A percentile compares a stretch with the other conserved stretches of the same genome.
phyloP scores from a whole-genome alignment of 352 stramenopile genomes.

The Thalassiosira hispida region DNA sequence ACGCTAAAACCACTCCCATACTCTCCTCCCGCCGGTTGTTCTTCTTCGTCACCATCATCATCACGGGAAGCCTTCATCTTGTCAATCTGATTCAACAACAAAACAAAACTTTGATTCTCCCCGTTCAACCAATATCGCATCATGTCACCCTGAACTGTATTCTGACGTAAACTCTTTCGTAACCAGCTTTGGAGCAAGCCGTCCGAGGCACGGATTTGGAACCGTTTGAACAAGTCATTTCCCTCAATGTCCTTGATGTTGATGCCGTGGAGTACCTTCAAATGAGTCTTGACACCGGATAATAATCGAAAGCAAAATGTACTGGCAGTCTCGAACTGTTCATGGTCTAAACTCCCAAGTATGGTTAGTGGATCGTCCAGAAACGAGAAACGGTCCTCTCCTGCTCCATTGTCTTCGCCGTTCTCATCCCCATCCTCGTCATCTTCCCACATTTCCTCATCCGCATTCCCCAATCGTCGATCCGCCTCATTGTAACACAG shows the following conservation, averaged over 20 bases:
- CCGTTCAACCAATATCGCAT: conserved; percentile 68
- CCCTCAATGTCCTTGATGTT: conserved; percentile 63
- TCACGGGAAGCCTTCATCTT: too few species aligned
- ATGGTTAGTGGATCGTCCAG: conserved; percentile 76
- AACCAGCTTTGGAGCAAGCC: conserved; percentile 75
- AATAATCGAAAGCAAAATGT: conserved; percentile 73
- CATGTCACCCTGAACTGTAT: conserved; percentile 67
- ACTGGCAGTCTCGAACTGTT: conserved; percentile 65
- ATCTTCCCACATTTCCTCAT: conserved; percentile 37
- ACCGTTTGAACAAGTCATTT: conserved; percentile 77
- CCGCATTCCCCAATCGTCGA: conserved; percentile 33
- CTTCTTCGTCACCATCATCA: conserved; percentile 19
- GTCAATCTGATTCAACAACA: conserved; percentile 61
- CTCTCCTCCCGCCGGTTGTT: conserved; percentile 31
- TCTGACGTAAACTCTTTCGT: conserved; percentile 41
- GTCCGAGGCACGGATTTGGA: conserved; percentile 65
- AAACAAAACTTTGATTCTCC: conserved; percentile 70
- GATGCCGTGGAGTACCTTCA: conserved; percentile 64
- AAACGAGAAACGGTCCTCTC: conserved; percentile 40
- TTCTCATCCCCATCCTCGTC: conserved; percentile 32
- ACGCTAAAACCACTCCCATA: conserved; percentile 60
- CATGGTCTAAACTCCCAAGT: conserved; percentile 51
- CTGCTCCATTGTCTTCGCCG: conserved; percentile 1
- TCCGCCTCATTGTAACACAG: conserved; percentile 77
- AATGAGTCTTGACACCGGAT: conserved; percentile 68